Conservation (phyloP, 768 basidiomycete species). For the Phlebiopsis gigantea region DNA sequence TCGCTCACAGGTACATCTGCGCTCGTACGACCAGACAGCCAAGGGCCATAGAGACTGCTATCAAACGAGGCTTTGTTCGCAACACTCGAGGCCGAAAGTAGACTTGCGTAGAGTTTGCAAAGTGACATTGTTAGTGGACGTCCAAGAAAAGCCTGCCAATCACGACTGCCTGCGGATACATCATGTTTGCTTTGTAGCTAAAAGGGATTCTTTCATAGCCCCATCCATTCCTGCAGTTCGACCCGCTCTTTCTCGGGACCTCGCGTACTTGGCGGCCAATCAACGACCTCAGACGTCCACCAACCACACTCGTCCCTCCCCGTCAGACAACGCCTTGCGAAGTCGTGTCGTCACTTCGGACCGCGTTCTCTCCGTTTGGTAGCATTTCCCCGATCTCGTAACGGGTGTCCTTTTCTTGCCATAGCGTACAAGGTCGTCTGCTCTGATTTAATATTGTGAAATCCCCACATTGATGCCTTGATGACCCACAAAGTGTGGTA, state of each 20-base stretch:
- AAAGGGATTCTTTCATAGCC: not conserved
- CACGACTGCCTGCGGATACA: too few relatives aligned
- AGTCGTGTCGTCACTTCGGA: not conserved
- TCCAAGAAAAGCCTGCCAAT: not conserved
- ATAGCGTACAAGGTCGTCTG: not conserved
- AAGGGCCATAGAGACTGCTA: not conserved
- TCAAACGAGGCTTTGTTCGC: not conserved
- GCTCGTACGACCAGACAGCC: not conserved
- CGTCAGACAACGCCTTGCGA: not conserved
- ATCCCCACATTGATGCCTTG: not conserved
- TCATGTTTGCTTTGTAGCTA: too few relatives aligned
- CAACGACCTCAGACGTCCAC: not conserved
- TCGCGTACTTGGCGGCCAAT: not conserved
- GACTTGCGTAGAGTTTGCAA: not conserved
- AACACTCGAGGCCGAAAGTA: not conserved
- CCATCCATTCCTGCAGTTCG: not conserved
- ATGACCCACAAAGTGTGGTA: not conserved
- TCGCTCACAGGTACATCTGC: not conserved
- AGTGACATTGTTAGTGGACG: not conserved
- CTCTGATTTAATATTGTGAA: not conserved
- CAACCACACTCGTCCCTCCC: not conserved
- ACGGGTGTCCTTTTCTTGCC: not conserved
- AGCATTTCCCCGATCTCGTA: not conserved
- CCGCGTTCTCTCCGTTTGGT: not conserved
- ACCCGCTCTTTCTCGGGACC: not conserved